Evolutionary conservation across 2,329 filamentous ascomycete genomes (phyloP).

Genomic region (Pseudogymnoascus verrucosus): DNA sequence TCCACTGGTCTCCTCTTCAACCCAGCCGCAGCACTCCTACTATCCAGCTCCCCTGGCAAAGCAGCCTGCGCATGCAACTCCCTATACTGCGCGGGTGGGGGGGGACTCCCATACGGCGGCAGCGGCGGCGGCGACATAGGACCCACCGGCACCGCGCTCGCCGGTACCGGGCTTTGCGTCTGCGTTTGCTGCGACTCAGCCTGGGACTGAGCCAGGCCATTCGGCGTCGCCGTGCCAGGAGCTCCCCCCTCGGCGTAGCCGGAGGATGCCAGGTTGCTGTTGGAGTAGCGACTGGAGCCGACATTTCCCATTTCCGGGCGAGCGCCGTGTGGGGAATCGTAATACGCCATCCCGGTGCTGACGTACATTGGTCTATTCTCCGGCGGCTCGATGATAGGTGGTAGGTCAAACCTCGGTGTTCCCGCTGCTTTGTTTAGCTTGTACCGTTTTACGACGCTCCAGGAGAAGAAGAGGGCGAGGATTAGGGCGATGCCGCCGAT

Average conservation of each 20-base stretch:
- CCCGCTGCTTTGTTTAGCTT: neutral
- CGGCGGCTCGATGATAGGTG: neutral
- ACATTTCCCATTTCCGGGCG: too few relatives aligned
- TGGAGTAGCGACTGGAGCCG: too few relatives aligned
- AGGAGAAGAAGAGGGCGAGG: neutral
- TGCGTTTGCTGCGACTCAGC: neutral
- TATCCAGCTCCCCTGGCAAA: neutral
- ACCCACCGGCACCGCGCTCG: neutral
- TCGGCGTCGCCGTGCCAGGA: neutral
- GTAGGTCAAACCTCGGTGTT: neutral
- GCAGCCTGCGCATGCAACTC: too few relatives aligned
- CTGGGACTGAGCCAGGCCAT: neutral
- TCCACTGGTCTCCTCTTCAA: too few relatives aligned
- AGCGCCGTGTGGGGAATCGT: neutral
- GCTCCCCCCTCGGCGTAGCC: too few relatives aligned
- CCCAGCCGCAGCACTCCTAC: too few relatives aligned
- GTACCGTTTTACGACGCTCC: neutral
- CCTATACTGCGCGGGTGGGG: too few relatives aligned
- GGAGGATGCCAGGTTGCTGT: too few relatives aligned
- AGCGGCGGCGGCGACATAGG: too few relatives aligned
- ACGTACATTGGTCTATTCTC: neutral
- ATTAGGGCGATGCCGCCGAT: neutral
- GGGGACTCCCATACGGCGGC: too few relatives aligned
- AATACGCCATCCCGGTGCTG: neutral
- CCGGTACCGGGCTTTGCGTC: neutral